Evolutionary conservation across 805 yeast species (phyloP).

Genomic region (Wickerhamomyces rabaulensis): DNA sequence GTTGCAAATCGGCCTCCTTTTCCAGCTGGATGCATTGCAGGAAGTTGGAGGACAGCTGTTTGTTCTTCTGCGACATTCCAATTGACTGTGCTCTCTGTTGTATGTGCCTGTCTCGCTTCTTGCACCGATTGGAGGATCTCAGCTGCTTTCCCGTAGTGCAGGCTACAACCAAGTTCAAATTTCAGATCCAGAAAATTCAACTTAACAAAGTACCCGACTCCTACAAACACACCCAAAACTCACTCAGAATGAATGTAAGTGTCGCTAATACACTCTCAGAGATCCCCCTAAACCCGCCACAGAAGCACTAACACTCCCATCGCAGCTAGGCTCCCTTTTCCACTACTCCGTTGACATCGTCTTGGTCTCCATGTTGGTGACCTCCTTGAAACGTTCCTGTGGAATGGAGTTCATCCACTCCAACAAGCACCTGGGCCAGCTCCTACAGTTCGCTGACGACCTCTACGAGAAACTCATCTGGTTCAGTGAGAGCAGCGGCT

Average conservation of each 20-base stretch:
- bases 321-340: neutral
- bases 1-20: slow-evolving; percentile 18
- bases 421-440: neutral
- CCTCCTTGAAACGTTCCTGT: neutral
- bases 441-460: neutral
- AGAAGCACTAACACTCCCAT: neutral
- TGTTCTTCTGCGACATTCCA: neutral
- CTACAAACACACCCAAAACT: too few species aligned
- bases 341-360: neutral
- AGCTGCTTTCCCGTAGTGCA: too few species aligned
- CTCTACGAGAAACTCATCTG: neutral
- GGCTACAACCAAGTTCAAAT: too few species aligned
- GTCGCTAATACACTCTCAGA: too few species aligned
- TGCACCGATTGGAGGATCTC: too few species aligned
- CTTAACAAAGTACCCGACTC: too few species aligned
- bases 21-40: slow-evolving; percentile 16
- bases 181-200: too few species aligned
- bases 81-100: too few species aligned
- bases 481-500: neutral
- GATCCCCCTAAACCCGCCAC: too few species aligned
- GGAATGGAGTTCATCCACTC: neutral
- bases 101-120: too few species aligned
- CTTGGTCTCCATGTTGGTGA: neutral
- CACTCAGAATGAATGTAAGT: too few species aligned
- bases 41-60: slow-evolving; percentile 13